Base-by-base conservation (phyloP, 345 rosid species). In the Euclidium syriacum region DNA sequence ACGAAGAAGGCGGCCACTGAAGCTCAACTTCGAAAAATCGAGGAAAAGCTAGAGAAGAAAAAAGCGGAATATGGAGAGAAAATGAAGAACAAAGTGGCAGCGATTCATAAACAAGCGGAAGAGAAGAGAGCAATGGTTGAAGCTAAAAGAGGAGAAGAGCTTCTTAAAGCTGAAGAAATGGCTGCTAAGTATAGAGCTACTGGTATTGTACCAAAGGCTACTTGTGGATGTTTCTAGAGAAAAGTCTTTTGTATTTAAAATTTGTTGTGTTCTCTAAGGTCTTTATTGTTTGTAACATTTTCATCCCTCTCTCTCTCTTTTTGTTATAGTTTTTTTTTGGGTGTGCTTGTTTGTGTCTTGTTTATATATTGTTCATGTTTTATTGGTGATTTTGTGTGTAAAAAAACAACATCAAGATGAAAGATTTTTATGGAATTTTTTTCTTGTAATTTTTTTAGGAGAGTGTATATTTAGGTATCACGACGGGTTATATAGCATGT, bases 181-280 rank as follows among this genome's bases (percentile, higher is more conserved):
- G 92, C 94, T 52, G 99, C 98, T 5, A 95, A 88, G 71, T 70
- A 78, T 64, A 83, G 87, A 9, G 98, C 99, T 23, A 90, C 86
- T 7, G 89, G 92, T 8, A 59, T 74, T 6, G 59, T 79, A 20
- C 99, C 99, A 2, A 90, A 88, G 75, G 88, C 83, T 64, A 51
- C 73, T 60, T 75, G 85, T 27, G 88, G 96, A 17, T 90, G 96
- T 78, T 88, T 94, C 80, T 86, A 58, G n/a, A n/a, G n/a, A n/a
- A n/a, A n/a, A 80, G 59, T 18, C 43, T 29, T 33, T 2, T 46
- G 29, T 30, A 35, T 11, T 52, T n/a, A n/a, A 30, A 20, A 10
- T 25, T 68, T 35, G 40, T 26, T 51, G 65, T 39, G 40, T 39
- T 39, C 11, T 48, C 58, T 48, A 65, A 67, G 51, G 29, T 18